phyloP scores from a whole-genome alignment of 352 stramenopile species.

The Plasmopara muralis region DNA sequence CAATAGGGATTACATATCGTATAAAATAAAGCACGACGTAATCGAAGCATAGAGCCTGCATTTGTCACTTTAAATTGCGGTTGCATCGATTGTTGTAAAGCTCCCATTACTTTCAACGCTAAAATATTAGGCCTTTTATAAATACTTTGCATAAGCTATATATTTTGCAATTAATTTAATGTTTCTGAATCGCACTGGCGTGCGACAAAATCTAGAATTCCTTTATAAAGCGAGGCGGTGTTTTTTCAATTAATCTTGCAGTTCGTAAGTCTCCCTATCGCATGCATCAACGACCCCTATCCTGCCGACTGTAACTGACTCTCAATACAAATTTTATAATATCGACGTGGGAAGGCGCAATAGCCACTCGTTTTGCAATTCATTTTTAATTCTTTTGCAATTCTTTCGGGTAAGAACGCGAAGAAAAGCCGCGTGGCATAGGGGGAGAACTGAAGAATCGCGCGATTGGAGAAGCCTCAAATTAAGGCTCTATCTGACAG shows the following conservation, averaged over 20 bases:
- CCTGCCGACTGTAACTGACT: slow-evolving; percentile 13
- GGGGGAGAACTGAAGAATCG: slow-evolving; percentile 30
- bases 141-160: no score
- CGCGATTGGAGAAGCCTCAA: slow-evolving; percentile 16
- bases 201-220: slow-evolving; percentile 35
- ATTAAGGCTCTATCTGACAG: slow-evolving; percentile 6
- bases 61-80: no score
- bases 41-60: no score
- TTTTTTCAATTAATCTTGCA: neutral
- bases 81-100: no score
- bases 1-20: no score
- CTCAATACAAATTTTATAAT: slow-evolving; percentile 23
- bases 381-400: slow-evolving; percentile 38
- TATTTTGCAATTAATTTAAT: no score
- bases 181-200: slow-evolving; percentile 6
- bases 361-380: slow-evolving; percentile 38
- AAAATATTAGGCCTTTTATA: no score
- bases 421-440: slow-evolving; percentile 24
- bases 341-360: neutral
- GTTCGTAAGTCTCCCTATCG: slow-evolving; percentile 1
- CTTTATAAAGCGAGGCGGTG: slow-evolving; percentile 5
- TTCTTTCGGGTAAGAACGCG: slow-evolving; percentile 22
- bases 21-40: no score
- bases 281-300: slow-evolving; percentile 10
- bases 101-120: no score